Evolutionary conservation across 2,329 filamentous ascomycete species (phyloP).

Genomic region (Aspergillus neoniger): DNA sequence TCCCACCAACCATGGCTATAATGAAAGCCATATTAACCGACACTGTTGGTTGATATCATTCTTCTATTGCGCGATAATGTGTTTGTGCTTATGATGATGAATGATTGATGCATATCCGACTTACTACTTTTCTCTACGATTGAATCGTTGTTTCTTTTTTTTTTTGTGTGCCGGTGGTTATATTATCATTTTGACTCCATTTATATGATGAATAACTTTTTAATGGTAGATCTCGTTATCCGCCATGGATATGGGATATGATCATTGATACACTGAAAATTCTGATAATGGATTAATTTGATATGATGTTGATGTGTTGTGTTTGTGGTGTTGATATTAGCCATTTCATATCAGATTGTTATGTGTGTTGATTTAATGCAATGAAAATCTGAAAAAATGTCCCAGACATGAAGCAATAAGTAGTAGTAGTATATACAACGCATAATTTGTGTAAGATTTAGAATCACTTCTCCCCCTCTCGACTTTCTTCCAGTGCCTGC

Average conservation of each 20-base stretch:
- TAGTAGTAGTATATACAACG: not conserved
- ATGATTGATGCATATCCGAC: not conserved
- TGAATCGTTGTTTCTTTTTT: not conserved
- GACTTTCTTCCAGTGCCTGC: conserved; percentile 35
- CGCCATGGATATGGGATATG: conserved; percentile 38
- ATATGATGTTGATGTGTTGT: not conserved
- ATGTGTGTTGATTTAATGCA: not conserved
- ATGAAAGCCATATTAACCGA: not conserved
- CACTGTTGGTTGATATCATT: not conserved
- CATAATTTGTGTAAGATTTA: too few relatives aligned
- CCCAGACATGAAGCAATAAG: not conserved
- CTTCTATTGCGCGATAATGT: not conserved
- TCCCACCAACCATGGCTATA: not conserved
- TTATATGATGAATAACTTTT: conserved; percentile 38
- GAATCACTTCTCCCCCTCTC: conserved; percentile 19
- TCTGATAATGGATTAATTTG: conserved; percentile 33
- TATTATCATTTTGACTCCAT: conserved; percentile 13
- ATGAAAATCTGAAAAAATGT: not conserved
- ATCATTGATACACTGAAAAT: conserved; percentile 46
- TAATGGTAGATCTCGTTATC: conserved; percentile 34
- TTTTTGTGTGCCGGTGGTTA: too few relatives aligned
- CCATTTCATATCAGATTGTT: not conserved
- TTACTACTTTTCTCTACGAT: not conserved
- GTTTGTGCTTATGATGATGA: not conserved
- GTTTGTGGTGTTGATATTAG: not conserved